phyloP scores from a whole-genome alignment of 345 rosid species.

The Hibiscus trionum region DNA sequence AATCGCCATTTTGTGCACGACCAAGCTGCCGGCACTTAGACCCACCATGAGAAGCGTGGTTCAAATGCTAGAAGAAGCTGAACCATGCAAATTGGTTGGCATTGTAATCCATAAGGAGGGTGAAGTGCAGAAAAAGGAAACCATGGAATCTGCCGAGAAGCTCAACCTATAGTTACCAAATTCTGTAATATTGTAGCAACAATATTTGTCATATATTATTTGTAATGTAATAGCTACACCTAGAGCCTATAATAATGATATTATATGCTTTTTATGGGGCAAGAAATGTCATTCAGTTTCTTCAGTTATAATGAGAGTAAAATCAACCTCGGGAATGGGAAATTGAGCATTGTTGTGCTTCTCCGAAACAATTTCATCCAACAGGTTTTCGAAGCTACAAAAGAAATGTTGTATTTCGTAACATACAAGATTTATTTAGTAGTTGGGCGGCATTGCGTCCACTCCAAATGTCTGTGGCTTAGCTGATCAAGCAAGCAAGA shows the following conservation, averaged over 20 bases:
- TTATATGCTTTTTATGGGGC: not conserved
- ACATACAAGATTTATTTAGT: not conserved
- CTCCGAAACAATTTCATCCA: not conserved
- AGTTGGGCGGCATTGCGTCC: not conserved
- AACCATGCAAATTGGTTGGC: constrained; percentile 51
- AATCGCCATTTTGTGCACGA: constrained; percentile 67
- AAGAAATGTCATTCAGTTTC: not conserved
- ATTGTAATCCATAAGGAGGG: constrained; percentile 41
- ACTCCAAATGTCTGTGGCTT: not conserved
- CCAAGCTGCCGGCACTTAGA: constrained; percentile 43
- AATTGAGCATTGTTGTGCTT: not conserved
- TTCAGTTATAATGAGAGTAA: not conserved
- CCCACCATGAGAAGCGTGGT: constrained; percentile 86
- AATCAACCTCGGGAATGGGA: not conserved
- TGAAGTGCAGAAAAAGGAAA: constrained; percentile 21
- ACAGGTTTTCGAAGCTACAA: not conserved
- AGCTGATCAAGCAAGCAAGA: not conserved
- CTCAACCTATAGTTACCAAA: not conserved
- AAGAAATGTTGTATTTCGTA: not conserved
- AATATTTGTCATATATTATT: not conserved
- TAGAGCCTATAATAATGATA: too few species aligned
- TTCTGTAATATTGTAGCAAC: not conserved
- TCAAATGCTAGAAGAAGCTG: constrained; percentile 77
- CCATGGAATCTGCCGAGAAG: constrained; percentile 4
- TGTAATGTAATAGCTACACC: constrained; percentile 6